phyloP scores from a whole-genome alignment of 2,329 filamentous ascomycete species.

The Neofusicoccum laricinum region DNA sequence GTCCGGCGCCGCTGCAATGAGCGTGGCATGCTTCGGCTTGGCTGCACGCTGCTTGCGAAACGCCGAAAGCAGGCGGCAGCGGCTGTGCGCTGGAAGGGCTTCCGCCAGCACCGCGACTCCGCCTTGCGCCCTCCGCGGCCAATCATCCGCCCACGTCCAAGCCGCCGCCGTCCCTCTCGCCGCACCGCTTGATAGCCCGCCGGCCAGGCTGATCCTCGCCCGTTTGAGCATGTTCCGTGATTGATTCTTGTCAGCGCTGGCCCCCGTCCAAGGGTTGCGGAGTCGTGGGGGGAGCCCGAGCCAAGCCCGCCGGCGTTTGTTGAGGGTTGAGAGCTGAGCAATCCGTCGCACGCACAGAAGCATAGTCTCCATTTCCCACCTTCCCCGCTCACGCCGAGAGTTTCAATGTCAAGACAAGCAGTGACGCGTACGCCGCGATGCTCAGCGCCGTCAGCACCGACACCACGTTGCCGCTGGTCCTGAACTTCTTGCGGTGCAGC shows the following conservation, averaged over 20 bases:
- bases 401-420: constrained; percentile 58
- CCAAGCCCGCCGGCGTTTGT: constrained; percentile 7
- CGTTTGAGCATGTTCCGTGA: constrained; percentile 1
- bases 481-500: constrained; percentile 59
- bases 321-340: constrained; percentile 5
- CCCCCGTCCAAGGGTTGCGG: not conserved
- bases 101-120: not conserved
- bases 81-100: constrained; percentile 1
- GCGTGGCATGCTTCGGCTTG: constrained; percentile 1
- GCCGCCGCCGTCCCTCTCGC: not conserved
- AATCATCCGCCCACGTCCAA: constrained; percentile 11
- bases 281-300: constrained; percentile 8
- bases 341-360: not conserved
- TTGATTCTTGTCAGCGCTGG: constrained; percentile 4
- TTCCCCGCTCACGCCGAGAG: constrained; percentile 2
- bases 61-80: constrained; percentile 8
- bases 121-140: constrained; percentile 2
- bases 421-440: constrained; percentile 58
- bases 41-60: constrained; percentile 7
- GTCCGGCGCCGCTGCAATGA: not conserved
- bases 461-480: constrained; percentile 65
- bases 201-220: constrained; percentile 5
- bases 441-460: constrained; percentile 61
- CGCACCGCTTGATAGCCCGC: not conserved
- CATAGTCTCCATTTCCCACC: not conserved